phyloP scores from a whole-genome alignment of 768 basidiomycete species.

The Pleurotus cornucopiae region DNA sequence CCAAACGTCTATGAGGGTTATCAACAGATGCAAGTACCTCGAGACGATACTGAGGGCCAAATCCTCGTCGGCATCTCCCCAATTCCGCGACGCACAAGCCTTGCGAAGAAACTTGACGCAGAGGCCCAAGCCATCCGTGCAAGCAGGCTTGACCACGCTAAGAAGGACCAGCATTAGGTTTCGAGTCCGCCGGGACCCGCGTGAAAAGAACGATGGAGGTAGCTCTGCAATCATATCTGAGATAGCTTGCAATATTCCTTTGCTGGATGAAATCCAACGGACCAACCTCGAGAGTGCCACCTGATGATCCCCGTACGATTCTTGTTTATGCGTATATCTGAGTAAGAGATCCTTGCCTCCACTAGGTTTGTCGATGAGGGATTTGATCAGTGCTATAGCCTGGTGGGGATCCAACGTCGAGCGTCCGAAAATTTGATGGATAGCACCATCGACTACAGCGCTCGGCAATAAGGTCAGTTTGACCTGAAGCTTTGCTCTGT shows the following conservation, averaged over 20 bases:
- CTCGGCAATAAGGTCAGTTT: background rate
- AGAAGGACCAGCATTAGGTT: slow-evolving; percentile 4
- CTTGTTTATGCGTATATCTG: slow-evolving; percentile 1
- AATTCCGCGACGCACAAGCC: background rate
- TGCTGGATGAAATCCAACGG: background rate
- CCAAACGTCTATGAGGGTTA: background rate
- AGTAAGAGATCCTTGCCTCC: background rate
- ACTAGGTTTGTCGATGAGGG: background rate
- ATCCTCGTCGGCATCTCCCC: background rate
- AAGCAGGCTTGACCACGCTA: background rate
- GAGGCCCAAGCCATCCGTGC: background rate
- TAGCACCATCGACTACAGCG: background rate
- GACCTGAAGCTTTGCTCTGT: background rate
- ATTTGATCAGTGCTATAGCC: background rate
- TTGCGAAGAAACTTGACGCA: background rate
- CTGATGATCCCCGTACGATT: background rate
- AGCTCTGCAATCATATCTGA: background rate
- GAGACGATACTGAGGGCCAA: slow-evolving; percentile 1
- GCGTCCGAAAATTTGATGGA: background rate
- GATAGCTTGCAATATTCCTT: background rate
- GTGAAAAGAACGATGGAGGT: background rate
- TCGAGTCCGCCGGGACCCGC: background rate
- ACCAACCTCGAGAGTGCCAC: background rate
- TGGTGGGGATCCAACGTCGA: background rate
- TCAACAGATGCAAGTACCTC: background rate